Base-by-base conservation (phyloP, 2,329 filamentous ascomycete species). In the Aspergillus ruber region DNA sequence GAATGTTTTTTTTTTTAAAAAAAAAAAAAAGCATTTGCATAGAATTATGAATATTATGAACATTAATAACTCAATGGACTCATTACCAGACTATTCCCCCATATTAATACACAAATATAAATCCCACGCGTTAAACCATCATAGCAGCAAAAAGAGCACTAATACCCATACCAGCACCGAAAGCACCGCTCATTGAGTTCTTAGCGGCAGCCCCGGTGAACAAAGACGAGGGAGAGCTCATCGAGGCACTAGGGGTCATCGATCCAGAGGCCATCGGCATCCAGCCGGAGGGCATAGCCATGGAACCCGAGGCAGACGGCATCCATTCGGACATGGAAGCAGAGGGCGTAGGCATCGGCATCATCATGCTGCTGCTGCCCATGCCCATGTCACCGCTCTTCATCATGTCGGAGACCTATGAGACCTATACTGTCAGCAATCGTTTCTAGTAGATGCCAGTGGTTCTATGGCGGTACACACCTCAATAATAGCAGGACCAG, bases 401-500 rank as follows among this genome's bases (percentile, higher is more conserved):
- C 35, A 23, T 42, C 6, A 17, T 15, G 12, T 13, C 20, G 1
- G 25, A 27, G 21, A 27, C 21, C 40, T 42, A 42, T 25, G 25
- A n/a, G 8, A 29, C 20, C 21, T 21, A 17, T 18, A 18, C 15
- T 12, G 20, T 27, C 40, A 42, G 40, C 5, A 2, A 27, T 10
- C 18, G 21, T 41, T 12, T 41, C 12, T 18, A 3, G 39, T 20
- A 23, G 18, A 21, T 27, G 6, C 39, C 9, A 10, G 2, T 21
- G 3, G 12, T 3, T 6, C 5, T 6, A 23, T 21, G 18, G 18
- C 15, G 9, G 6, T 23, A 27, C 21, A 29, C 13, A 66, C 60
- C 53, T 66, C 63, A 36, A 66, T 50, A 17, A 66, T 62, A 40
- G 61, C 62, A 15, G 63, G 64, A 2, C 62, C 62, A 29, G 62